phyloP scores from a whole-genome alignment of 306 rosid genomes.

The Purshia tridentata region DNA sequence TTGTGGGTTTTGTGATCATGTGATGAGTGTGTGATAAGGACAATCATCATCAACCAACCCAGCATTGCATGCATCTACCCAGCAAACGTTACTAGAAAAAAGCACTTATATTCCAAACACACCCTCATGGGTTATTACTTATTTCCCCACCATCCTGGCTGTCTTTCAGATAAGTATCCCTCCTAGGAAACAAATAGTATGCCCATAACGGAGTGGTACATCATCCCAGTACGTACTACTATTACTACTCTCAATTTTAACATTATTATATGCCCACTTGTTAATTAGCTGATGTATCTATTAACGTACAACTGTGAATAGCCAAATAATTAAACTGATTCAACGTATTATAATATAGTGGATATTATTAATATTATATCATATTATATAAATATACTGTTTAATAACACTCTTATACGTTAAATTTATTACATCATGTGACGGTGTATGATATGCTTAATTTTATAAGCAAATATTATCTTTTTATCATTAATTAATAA shows the following conservation, averaged over 20 bases:
- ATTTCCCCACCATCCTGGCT: slow-evolving; percentile 50
- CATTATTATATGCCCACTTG: too few relatives aligned
- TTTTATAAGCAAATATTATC: too few relatives aligned
- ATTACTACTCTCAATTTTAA: neutral
- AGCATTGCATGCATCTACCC: slow-evolving; percentile 37
- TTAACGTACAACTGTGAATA: too few relatives aligned
- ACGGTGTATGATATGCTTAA: too few relatives aligned
- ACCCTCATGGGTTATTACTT: slow-evolving; percentile 33
- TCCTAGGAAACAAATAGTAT: slow-evolving; percentile 66
- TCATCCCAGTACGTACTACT: neutral
- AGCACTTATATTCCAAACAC: slow-evolving; percentile 38
- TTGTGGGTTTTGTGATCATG: neutral
- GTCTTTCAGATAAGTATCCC: slow-evolving; percentile 53
- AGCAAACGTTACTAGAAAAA: slow-evolving; percentile 10
- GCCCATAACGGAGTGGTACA: neutral
- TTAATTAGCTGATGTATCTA: too few relatives aligned
- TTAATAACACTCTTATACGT: too few relatives aligned
- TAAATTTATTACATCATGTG: too few relatives aligned
- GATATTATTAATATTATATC: too few relatives aligned
- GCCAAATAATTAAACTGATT: too few relatives aligned
- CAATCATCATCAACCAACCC: slow-evolving; percentile 35
- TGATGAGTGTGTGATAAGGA: slow-evolving; percentile 23
- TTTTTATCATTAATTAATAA: too few relatives aligned
- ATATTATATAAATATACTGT: too few relatives aligned
- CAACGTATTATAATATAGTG: too few relatives aligned